phyloP scores from a whole-genome alignment of 345 rosid genomes.

The Acer yangbiense region DNA sequence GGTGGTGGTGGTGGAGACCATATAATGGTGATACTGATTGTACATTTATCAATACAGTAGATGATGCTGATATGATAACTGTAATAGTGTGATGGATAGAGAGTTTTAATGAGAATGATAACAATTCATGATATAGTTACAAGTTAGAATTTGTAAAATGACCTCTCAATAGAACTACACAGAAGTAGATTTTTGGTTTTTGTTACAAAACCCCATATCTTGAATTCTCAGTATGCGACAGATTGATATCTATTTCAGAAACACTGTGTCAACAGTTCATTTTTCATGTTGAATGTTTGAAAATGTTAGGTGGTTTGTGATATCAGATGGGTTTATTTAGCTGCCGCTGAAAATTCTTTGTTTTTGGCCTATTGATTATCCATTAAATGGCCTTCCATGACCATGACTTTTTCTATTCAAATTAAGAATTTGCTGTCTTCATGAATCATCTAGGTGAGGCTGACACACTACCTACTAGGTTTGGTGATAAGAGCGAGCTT shows the following conservation, averaged over 20 bases:
- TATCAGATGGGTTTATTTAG: not conserved
- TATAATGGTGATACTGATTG: not conserved
- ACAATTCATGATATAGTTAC: not conserved
- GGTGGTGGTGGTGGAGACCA: not conserved
- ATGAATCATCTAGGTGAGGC: too few species aligned
- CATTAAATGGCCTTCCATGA: too few species aligned
- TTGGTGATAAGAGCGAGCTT: too few species aligned
- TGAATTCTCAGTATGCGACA: not conserved
- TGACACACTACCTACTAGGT: too few species aligned
- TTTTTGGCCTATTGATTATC: too few species aligned
- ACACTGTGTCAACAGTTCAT: not conserved
- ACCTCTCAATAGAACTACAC: not conserved
- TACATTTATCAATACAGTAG: not conserved
- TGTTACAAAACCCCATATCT: not conserved
- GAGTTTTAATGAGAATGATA: not conserved
- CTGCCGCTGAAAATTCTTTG: too few species aligned
- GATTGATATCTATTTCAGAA: too few species aligned
- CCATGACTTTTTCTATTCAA: too few species aligned
- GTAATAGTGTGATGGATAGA: not conserved
- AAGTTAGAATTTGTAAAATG: not conserved
- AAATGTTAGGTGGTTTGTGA: conserved; percentile 2
- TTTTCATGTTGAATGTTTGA: conserved; percentile 2
- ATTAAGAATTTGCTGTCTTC: too few species aligned
- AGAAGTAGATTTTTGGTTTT: not conserved
- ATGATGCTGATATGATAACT: not conserved